Conservation (phyloP, 805 yeast species). For the Suhomyces kilbournensis region DNA sequence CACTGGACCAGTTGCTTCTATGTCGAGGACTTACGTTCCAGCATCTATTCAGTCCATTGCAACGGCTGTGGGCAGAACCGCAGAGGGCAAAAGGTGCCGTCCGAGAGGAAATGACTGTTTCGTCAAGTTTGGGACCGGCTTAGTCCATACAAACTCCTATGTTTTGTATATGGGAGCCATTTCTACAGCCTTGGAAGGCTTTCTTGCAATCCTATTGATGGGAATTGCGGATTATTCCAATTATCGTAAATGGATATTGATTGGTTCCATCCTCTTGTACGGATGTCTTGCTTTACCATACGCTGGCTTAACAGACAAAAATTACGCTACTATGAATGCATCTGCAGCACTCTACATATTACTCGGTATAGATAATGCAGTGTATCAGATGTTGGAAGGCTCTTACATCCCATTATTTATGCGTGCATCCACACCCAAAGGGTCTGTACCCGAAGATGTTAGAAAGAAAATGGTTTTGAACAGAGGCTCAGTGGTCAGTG, state of each 20-base stretch:
- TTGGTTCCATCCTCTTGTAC: conserved; percentile 27
- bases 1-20: conserved; percentile 43
- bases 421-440: conserved; percentile 25
- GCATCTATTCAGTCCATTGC: conserved; percentile 40
- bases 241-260: conserved; percentile 31
- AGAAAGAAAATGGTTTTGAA: conserved; percentile 23
- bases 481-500: conserved; percentile 35
- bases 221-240: conserved; percentile 41
- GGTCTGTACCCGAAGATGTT: conserved; percentile 18
- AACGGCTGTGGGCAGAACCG: conserved; percentile 24
- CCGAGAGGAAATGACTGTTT: conserved; percentile 36
- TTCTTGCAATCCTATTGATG: conserved; percentile 33
- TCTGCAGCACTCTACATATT: conserved; percentile 31
- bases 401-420: conserved; percentile 41
- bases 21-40: conserved; percentile 40
- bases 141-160: conserved; percentile 33
- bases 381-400: conserved; percentile 38
- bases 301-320: conserved; percentile 23
- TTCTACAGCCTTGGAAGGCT: conserved; percentile 37
- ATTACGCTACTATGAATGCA: conserved; percentile 19
- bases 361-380: conserved; percentile 23
- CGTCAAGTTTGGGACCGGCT: conserved; percentile 31
- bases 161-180: conserved; percentile 37
- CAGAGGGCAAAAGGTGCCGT: conserved; percentile 22
- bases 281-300: conserved; percentile 37